Base-by-base conservation (phyloP, 331 rosid species). In the Malus hybrid region DNA sequence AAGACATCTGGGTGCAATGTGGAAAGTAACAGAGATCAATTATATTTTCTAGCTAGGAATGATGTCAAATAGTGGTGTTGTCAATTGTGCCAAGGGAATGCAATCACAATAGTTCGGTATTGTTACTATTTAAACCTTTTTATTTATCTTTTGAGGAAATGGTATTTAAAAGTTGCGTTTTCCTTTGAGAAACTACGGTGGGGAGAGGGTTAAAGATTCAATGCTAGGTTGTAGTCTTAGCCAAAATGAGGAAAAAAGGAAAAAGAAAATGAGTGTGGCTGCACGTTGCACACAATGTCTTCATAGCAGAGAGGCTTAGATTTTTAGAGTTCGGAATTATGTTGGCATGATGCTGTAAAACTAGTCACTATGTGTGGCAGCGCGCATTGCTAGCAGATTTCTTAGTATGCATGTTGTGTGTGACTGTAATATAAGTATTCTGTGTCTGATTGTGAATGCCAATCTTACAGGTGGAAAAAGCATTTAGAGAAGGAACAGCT, bases 401-500 rank as follows among this genome's bases (percentile, higher is more conserved):
- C 28, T 73, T 30, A 18, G 74, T 29, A 29, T 57, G 60, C 32
- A 67, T 6, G 28, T 32, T 44, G 73, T 66, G 36, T 69, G 61
- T 42, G 66, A 32, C 53, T 44, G 28, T 16, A 24, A 62, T 20
- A 34, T 63, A 73, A 1, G 13, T 79, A 33, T 66, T 22, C 24
- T 19, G 34, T 57, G 68, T 53, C 77, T 88, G 78, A 82, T 73
- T 32, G 19, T 77, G 56, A 58, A 48, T 71, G 68, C 58, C 80
- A 76, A 85, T 77, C 75, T 83, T 84, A 77, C 89, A 94, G 99
- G 97, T 94, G 81, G 99, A 94, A 80, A 94, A 94, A 84, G 99
- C 99, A 34, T 94, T 94, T 80, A 85, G 97, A 85, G 99, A 94
- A 90, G 99, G 99, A 77, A 94, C 99, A 57, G 99, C 99, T 6